Evolutionary conservation across 2,329 filamentous ascomycete genomes (phyloP), one percentile per base, ranked within the genome.

Genomic region (Aspergillus carbonarius): DNA sequence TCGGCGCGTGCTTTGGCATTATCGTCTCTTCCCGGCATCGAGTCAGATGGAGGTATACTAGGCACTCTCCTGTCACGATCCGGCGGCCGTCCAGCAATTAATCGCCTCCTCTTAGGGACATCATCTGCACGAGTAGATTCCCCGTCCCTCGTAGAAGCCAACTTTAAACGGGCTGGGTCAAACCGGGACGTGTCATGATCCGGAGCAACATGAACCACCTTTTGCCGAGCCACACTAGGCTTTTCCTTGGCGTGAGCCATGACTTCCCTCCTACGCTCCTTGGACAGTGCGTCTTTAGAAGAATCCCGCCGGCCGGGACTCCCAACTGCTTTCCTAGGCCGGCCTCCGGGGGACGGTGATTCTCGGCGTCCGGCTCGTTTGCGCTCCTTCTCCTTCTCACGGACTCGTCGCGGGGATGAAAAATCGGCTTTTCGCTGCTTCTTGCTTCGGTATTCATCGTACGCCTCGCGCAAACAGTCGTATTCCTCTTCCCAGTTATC

Each of bases 401-500:
- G 74, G 4, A 72, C 66, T 34, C 72, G 71, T 55, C 75, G 73
- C 10, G 77, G 76, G 10, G 76, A 79, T 49, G 68, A 68, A n/a
- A 62, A 58, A 51, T 72, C 72, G 17, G 63, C 60, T 58, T 73
- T 77, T 18, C 70, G 72, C 27, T 58, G 61, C 57, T 76, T 77
- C 61, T 72, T 68, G 32, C 59, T 59, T 50, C 63, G 62, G 25
- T 74, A 71, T 32, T 74, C 76, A 47, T 81, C 77, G 60, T 76
- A 80, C 1, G 79, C 79, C n/a, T 87, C 83, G 72, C 93, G 93
- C 50, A 99, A 76, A 56, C 96, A 79, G 44, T 92, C 85, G 63
- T 90, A 88, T 73, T 99, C 95, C 61, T 93, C 88, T 72, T 93
- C 88, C 92, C 93, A 97, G 60, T 91, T 89, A 7, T 93, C 91